Conservation (phyloP, 139 green algal genomes). For the Micractinium sp. region DNA sequence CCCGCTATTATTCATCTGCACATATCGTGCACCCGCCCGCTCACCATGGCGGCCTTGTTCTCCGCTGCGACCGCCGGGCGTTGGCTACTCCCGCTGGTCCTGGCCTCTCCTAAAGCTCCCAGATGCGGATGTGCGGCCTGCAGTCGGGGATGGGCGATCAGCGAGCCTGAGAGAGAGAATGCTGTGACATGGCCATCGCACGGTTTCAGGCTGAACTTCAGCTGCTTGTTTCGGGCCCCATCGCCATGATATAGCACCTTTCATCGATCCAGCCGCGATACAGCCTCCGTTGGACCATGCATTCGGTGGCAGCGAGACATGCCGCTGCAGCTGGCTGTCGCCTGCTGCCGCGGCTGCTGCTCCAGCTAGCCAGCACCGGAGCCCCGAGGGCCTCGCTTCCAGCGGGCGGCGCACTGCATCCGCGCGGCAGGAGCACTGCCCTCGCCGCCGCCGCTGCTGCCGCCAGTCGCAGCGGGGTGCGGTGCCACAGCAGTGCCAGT, state of each 20-base stretch:
- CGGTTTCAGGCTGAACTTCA: too few relatives aligned
- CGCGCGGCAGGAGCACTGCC: neutral
- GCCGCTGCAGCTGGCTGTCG: neutral
- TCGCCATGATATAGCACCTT: too few relatives aligned
- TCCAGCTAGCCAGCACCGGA: neutral
- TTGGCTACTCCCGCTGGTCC: neutral
- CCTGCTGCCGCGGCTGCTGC: constrained; percentile 6
- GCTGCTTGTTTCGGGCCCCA: too few relatives aligned
- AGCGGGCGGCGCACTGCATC: neutral
- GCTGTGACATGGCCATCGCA: too few relatives aligned
- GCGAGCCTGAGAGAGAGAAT: too few relatives aligned
- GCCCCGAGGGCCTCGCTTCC: neutral
- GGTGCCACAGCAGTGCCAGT: neutral
- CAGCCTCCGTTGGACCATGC: too few relatives aligned
- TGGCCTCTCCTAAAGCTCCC: too few relatives aligned
- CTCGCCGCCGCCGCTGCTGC: neutral
- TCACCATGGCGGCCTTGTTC: neutral
- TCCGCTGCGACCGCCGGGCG: neutral
- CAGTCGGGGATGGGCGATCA: too few relatives aligned
- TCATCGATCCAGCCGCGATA: too few relatives aligned
- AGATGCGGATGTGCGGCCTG: too few relatives aligned
- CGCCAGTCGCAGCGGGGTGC: neutral
- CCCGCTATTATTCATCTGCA: too few relatives aligned
- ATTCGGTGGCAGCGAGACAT: neutral
- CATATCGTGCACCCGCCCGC: neutral